Conservation (phyloP, 306 rosid species). For the Betula pendula region DNA sequence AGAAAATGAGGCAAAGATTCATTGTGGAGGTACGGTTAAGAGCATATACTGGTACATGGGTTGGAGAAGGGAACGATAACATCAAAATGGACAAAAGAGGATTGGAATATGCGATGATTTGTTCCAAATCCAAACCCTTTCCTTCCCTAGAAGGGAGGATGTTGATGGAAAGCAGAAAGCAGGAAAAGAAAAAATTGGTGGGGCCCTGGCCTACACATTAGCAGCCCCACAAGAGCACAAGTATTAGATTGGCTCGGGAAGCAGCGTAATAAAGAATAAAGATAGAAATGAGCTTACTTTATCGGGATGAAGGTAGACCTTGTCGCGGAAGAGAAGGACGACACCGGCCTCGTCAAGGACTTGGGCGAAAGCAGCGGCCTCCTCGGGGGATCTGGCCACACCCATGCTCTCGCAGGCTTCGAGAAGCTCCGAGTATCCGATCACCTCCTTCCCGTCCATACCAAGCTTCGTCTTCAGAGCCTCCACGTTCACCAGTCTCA, state of each 20-base stretch:
- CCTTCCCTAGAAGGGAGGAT: neutral
- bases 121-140: neutral
- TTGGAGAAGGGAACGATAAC: neutral
- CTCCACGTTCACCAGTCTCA: conserved; percentile 93
- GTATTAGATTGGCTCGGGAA: neutral
- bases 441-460: conserved; percentile 68
- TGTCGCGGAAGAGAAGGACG: conserved; percentile 76
- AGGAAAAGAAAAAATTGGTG: neutral
- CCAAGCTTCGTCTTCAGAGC: conserved; percentile 69
- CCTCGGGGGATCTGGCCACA: conserved; percentile 64
- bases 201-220: neutral
- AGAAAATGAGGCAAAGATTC: neutral
- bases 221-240: neutral
- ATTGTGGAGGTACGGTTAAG: neutral
- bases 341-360: conserved; percentile 96
- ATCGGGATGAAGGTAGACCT: conserved; percentile 92
- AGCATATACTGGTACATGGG: too few species aligned
- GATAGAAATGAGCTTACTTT: conserved; percentile 47
- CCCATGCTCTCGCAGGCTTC: conserved; percentile 75
- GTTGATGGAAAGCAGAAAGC: neutral
- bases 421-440: conserved; percentile 67
- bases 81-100: neutral
- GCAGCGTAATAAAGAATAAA: neutral
- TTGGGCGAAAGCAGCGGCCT: conserved; percentile 71
- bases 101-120: neutral